Base-by-base conservation (phyloP, 306 rosid species). In the Inga laurina region DNA sequence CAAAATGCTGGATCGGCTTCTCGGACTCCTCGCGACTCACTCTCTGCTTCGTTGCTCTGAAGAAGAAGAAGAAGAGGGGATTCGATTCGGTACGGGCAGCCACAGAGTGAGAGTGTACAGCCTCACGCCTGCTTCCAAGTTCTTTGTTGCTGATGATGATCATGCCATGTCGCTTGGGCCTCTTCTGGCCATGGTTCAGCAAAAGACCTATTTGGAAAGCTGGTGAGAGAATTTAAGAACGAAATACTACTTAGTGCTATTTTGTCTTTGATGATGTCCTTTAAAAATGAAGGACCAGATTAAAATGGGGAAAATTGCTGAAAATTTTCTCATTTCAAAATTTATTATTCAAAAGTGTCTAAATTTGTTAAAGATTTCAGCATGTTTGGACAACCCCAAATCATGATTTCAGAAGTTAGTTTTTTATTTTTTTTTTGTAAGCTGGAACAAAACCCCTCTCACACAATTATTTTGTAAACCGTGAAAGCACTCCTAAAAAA, bases 1-100 rank as follows among this genome's bases (percentile, higher is more conserved):
- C 59, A 84, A 72, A 72, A 44, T 90, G 91, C 15, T 90, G 3
- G 91, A 90, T 3, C 85, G 90, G 16, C 74, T 90, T 5, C 87
- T 88, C 35, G 24, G 84, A 67, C 86, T 90, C 16, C 62, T 90
- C 39, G 83, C 84, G 0, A 56, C 74, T 48, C 85, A 90, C 80
- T 85, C 88, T n/a, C 72, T 90, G 35, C 85, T 90, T 8, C 59
- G 6, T 5, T 86, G 84, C 85, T 75, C 88, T 2, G 69, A 27
- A 27, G 37, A 21, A 19, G 61, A 56, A 56, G 62, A 61, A 10
- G 67, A 62, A 62, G 68, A 62, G 32, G 39, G 69, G 19, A 0
- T 64, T 64, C 21, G 39, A 27, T 64, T 4, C 0, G 15, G 39
- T 64, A 13, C 19, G 39, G 2, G 9, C 21, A 37, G 35, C 0